Evolutionary conservation across 2,329 filamentous ascomycete species (phyloP).

Genomic region (Talaromyces funiculosus): DNA sequence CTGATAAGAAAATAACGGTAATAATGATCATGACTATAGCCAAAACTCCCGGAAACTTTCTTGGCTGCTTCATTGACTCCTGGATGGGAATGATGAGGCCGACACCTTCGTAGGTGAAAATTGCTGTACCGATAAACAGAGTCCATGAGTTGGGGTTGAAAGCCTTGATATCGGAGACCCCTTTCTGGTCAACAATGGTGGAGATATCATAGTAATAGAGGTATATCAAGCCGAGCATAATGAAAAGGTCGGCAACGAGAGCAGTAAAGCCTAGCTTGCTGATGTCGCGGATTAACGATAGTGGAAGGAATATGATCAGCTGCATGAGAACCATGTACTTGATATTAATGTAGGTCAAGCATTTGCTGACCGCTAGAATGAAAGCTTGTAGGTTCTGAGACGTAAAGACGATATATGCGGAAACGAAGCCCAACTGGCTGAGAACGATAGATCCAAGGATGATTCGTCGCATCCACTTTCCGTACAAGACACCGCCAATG

Average conservation of each 20-base stretch:
- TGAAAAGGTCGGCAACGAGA: slow-evolving; percentile 88
- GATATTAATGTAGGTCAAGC: slow-evolving; percentile 77
- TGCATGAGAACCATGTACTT: slow-evolving; percentile 90
- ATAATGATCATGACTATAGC: slow-evolving; percentile 92
- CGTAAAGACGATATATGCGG: slow-evolving; percentile 94
- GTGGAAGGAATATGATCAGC: slow-evolving; percentile 88
- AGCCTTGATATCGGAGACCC: slow-evolving; percentile 75
- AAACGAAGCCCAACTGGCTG: slow-evolving; percentile 90
- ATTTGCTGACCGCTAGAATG: slow-evolving; percentile 83
- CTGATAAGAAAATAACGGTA: slow-evolving; percentile 80
- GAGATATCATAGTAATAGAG: slow-evolving; percentile 92
- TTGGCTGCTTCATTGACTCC: slow-evolving; percentile 87
- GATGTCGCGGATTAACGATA: slow-evolving; percentile 92
- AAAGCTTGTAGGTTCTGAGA: slow-evolving; percentile 94
- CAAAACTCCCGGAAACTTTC: slow-evolving; percentile 85
- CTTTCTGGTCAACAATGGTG: slow-evolving; percentile 69
- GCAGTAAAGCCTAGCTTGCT: slow-evolving; percentile 95
- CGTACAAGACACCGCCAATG: slow-evolving; percentile 87
- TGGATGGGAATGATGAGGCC: slow-evolving; percentile 97
- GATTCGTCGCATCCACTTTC: slow-evolving; percentile 78
- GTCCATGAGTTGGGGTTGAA: slow-evolving; percentile 95
- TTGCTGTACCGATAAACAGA: slow-evolving; percentile 95
- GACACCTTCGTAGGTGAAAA: slow-evolving; percentile 98
- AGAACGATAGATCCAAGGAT: slow-evolving; percentile 91
- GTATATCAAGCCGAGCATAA: slow-evolving; percentile 84